Base-by-base conservation (phyloP, 768 basidiomycete genomes). In the Agaricus blazei region DNA sequence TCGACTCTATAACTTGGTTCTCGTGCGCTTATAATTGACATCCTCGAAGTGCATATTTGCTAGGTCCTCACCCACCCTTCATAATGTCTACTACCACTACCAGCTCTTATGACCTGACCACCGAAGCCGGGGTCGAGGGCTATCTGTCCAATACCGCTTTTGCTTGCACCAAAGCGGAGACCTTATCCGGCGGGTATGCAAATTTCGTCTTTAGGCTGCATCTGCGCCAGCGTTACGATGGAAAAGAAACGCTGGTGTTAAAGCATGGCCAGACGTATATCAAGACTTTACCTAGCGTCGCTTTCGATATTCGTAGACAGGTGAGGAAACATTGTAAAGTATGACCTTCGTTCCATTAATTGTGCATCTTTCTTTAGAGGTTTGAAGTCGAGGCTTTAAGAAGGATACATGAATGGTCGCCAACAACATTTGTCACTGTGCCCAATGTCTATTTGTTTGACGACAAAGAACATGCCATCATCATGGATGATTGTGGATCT, bases 401-500 rank as follows among this genome's bases (percentile, higher is more conserved):
- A 45, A 71, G 73, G 27, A 75, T 82, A 40, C 65, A 67, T 15
- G 65, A 60, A 48, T 68, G 72, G 63, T 60, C 77, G 1, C 69
- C 72, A 8, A 65, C 71, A 26, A 67, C 75, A 2, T 49, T 78
- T 15, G 72, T 82, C 47, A 75, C 71, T 1, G 76, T 80, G 4
- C 84, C 85, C 1, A 63, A 55, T 5, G 69, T 87, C 14, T 69
- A 78, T 61, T 65, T 72, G 34, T 77, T 79, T 62, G 85, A 88
- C 60, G 64, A 74, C 40, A 68, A 67, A 26, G 71, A 64, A 8
- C 70, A 78, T 57, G 78, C 76, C 12, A 73, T 87, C 37, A 75
- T 88, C 63, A 84, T 87, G 75, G 80, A 84, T 44, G 86, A 88
- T 56, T 75, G 72, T 50, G 85, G 86, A 3, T 64, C 62, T 29